Percentiles rank a stretch among this genome's conserved stretches.
Evolutionary conservation across 1,284 basidiomycete genomes (phyloP).

Genomic region (Fistulina hepatica): DNA sequence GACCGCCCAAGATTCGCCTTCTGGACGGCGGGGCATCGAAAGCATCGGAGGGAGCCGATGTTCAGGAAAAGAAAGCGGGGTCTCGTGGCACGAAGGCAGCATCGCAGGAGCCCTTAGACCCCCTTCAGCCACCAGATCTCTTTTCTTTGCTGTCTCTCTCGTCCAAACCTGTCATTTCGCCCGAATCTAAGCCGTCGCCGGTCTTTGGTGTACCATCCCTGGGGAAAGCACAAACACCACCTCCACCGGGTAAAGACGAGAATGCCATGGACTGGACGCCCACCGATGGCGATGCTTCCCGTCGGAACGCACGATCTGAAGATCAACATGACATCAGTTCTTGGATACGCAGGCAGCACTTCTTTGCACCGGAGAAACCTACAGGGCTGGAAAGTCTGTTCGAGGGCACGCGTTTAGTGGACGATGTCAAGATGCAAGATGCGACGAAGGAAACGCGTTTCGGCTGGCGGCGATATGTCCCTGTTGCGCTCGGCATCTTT

Average conservation of each 20-base stretch:
- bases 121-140: conserved; percentile 43
- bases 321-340: conserved; percentile 35
- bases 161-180: conserved; percentile 32
- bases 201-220: conserved; percentile 62
- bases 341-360: conserved; percentile 57
- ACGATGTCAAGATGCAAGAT: conserved; percentile 20
- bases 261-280: conserved; percentile 58
- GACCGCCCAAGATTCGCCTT: conserved; percentile 55
- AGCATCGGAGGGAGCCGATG: too few relatives aligned
- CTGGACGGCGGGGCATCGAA: conserved; percentile 41
- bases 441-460: too few relatives aligned
- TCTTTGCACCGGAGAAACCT: conserved; percentile 64
- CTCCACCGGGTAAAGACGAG: conserved; percentile 30
- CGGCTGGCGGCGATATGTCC: not conserved
- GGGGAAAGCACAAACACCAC: conserved; percentile 18
- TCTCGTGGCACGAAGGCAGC: too few relatives aligned
- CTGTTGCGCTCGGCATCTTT: not conserved
- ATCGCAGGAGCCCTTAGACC: too few relatives aligned
- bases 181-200: conserved; percentile 27
- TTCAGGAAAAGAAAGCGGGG: too few relatives aligned
- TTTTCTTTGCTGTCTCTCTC: conserved; percentile 54
- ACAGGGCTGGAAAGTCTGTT: conserved; percentile 71
- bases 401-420: conserved; percentile 50
- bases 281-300: conserved; percentile 26
- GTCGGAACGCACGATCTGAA: conserved; percentile 14